phyloP scores from a whole-genome alignment of 73 alveolate genomes.

The Paraurostyla sp. region DNA sequence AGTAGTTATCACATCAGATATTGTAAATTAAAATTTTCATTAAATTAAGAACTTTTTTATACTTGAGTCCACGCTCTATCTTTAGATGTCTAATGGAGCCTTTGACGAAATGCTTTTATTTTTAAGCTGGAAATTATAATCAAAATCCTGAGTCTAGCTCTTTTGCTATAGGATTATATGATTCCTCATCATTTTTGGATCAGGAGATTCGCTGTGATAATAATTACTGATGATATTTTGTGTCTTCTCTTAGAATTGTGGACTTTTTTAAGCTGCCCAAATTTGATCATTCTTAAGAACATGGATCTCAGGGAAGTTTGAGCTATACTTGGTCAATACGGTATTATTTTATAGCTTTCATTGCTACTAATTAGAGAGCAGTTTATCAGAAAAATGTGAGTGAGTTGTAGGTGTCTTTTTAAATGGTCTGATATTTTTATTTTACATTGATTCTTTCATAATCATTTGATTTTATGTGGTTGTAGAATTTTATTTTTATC shows the following conservation, averaged over 20 bases:
- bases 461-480: no score
- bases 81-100: no score
- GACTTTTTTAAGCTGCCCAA: background rate
- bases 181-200: background rate
- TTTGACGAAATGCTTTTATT: background rate
- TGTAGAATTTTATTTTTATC: no score
- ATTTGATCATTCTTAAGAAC: background rate
- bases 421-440: no score
- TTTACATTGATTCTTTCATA: no score
- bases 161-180: background rate
- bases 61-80: no score
- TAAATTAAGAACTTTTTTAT: no score
- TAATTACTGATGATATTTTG: background rate
- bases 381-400: no score
- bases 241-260: background rate
- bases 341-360: background rate
- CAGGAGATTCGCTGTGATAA: background rate
- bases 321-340: background rate
- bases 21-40: no score
- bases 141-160: background rate
- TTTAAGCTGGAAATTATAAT: background rate
- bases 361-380: background rate
- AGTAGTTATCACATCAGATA: no score
- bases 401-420: no score
- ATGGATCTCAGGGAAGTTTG: conserved; percentile 39